Conservation (phyloP, 495 filamentous ascomycete genomes). For the Aspergillus bridgeri region DNA sequence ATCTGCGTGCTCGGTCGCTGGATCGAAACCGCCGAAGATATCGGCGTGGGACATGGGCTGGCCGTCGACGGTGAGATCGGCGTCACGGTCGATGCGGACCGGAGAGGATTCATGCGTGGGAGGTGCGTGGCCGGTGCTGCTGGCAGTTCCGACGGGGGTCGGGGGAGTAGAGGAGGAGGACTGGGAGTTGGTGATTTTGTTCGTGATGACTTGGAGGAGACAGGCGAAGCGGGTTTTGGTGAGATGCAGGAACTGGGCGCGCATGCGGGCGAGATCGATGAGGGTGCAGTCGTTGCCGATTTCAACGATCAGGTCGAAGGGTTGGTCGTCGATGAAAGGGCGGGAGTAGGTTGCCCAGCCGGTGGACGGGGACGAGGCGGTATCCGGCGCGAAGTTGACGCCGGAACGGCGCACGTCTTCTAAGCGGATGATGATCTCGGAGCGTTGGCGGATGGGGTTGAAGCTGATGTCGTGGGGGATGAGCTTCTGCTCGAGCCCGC, state of each 20-base stretch:
- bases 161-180: neutral
- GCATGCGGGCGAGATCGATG: conserved; percentile 53
- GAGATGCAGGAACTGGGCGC: conserved; percentile 69
- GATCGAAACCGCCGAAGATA: neutral
- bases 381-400: conserved; percentile 58
- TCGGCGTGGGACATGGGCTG: conserved; percentile 16
- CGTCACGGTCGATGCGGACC: conserved; percentile 62
- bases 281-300: conserved; percentile 66
- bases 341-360: conserved; percentile 76
- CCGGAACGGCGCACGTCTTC: conserved; percentile 85
- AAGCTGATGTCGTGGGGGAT: conserved; percentile 74
- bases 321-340: conserved; percentile 72
- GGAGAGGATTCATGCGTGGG: conserved; percentile 68
- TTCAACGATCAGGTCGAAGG: conserved; percentile 75
- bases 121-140: no score
- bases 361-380: conserved; percentile 13
- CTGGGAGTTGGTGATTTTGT: conserved; percentile 62
- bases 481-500: conserved; percentile 83
- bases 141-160: no score
- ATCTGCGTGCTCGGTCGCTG: conserved; percentile 5
- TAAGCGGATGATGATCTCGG: conserved; percentile 79
- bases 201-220: conserved; percentile 74
- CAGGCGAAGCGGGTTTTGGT: conserved; percentile 64
- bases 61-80: conserved; percentile 71
- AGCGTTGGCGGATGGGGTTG: conserved; percentile 61